These are phyloP conservation scores for Talaromyces sp. DNA, from an alignment of 2,329 filamentous ascomycete species.

Conservation along the genomic window DNA sequence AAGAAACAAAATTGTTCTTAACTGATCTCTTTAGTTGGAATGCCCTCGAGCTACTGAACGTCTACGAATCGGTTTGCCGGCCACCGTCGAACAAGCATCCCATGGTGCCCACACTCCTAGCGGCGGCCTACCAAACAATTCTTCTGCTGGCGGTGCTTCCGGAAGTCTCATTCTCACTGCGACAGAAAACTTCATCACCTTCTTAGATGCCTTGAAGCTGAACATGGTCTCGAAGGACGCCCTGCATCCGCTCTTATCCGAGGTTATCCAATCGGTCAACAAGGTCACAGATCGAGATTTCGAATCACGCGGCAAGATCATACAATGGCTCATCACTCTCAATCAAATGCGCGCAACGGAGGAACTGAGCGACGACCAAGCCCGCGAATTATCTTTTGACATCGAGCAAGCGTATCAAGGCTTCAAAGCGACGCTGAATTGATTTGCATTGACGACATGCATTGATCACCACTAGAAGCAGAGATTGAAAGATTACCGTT, in stretches of 20 bases:
- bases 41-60: constrained; percentile 91
- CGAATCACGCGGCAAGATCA: constrained; percentile 92
- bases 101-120: constrained; percentile 46
- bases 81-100: constrained; percentile 65
- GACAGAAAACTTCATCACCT: constrained; percentile 97
- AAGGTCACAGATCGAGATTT: constrained; percentile 95
- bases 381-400: constrained; percentile 83
- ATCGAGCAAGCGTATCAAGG: constrained; percentile 93
- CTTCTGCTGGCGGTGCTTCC: constrained; percentile 43
- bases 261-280: constrained; percentile 95
- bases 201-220: constrained; percentile 89
- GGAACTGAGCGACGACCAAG: constrained; percentile 81
- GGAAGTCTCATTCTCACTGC: constrained; percentile 75
- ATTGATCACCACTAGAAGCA: neutral
- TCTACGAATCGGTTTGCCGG: constrained; percentile 86
- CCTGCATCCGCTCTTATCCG: constrained; percentile 88
- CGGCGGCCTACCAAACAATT: constrained; percentile 30
- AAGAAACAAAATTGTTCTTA: constrained; percentile 2
- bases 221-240: constrained; percentile 93
- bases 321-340: constrained; percentile 94
- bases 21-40: constrained; percentile 63
- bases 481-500: neutral
- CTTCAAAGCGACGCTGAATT: constrained; percentile 76
- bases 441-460: constrained; percentile 17
- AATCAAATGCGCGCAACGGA: constrained; percentile 98